Evolutionary conservation across 495 filamentous ascomycete species (phyloP).

Genomic region (Clavariopsis aquatica): DNA sequence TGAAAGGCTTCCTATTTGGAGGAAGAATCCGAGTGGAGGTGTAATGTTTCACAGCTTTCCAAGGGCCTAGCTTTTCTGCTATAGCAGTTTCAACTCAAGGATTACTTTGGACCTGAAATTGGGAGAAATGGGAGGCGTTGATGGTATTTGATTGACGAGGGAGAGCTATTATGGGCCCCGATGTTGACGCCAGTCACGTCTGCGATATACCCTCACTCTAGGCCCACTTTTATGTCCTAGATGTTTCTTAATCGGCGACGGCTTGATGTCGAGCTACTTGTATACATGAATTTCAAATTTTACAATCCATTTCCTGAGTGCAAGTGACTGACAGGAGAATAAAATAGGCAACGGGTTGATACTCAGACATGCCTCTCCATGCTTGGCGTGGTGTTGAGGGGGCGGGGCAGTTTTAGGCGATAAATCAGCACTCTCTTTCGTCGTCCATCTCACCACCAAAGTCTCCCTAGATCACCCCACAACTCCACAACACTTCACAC

Average conservation of each 20-base stretch:
- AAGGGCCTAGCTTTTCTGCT: slow-evolving; percentile 3
- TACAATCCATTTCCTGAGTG: background rate
- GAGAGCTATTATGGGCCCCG: slow-evolving; percentile 2
- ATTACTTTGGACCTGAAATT: background rate
- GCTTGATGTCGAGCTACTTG: slow-evolving; percentile 23
- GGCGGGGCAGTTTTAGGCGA: background rate
- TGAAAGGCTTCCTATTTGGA: background rate
- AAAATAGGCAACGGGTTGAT: no score
- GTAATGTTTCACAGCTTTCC: slow-evolving; percentile 20
- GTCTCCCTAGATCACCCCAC: no score
- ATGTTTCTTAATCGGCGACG: slow-evolving; percentile 25
- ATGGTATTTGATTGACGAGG: background rate
- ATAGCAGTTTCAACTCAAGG: background rate
- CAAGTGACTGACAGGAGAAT: slow-evolving; percentile 2
- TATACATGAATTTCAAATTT: slow-evolving; percentile 4
- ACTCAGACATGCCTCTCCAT: background rate
- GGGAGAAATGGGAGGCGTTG: background rate
- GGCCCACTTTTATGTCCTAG: slow-evolving; percentile 2
- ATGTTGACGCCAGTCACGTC: slow-evolving; percentile 10
- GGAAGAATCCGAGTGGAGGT: background rate
- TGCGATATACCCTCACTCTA: slow-evolving; percentile 23
- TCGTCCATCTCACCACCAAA: background rate
- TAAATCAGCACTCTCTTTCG: background rate
- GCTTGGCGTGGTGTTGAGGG: background rate
- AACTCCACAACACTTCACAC: background rate